A percentile compares a stretch with the other conserved stretches of the same genome.
These are phyloP conservation scores for Amphichorda felina DNA, from an alignment of 2,329 filamentous ascomycete genomes.

Conservation along the genomic window DNA sequence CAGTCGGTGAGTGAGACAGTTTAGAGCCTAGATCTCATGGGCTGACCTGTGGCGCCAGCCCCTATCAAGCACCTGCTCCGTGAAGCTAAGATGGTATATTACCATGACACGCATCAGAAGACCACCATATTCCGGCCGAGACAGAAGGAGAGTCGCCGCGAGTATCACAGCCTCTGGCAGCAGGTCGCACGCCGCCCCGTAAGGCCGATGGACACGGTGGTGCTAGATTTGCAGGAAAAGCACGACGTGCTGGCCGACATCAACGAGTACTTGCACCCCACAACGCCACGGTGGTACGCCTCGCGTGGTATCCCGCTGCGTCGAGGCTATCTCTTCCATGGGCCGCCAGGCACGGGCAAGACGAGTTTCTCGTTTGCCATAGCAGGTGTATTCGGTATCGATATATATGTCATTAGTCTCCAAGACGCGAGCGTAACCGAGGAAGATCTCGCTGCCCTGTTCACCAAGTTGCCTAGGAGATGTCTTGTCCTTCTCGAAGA, in stretches of 20 bases:
- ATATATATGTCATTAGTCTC: slow-evolving; percentile 50
- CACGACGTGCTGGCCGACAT: slow-evolving; percentile 56
- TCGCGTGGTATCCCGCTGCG: slow-evolving; percentile 65
- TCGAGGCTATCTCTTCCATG: slow-evolving; percentile 67
- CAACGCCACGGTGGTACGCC: slow-evolving; percentile 61
- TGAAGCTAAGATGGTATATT: slow-evolving; percentile 40
- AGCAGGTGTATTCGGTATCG: slow-evolving; percentile 52
- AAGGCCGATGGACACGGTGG: slow-evolving; percentile 62
- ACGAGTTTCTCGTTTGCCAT: slow-evolving; percentile 55
- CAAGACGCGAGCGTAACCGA: slow-evolving; percentile 50
- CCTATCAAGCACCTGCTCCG: slow-evolving; percentile 44
- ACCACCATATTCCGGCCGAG: slow-evolving; percentile 45
- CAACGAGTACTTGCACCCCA: slow-evolving; percentile 65
- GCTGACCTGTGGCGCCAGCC: slow-evolving; percentile 11
- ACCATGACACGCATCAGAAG: slow-evolving; percentile 38
- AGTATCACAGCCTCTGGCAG: slow-evolving; percentile 36
- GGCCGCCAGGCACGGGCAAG: slow-evolving; percentile 65
- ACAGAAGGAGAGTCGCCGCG: slow-evolving; percentile 31
- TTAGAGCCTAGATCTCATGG: no score
- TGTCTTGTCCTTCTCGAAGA: slow-evolving; percentile 60
- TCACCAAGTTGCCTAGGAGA: slow-evolving; percentile 46
- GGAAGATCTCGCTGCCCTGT: slow-evolving; percentile 45
- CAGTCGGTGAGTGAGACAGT: slow-evolving; percentile 12
- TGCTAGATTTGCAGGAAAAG: slow-evolving; percentile 58
- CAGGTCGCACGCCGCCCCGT: slow-evolving; percentile 51